phyloP scores from a whole-genome alignment of 2,329 filamentous ascomycete species.

The Pestalotiopsis sp. region DNA sequence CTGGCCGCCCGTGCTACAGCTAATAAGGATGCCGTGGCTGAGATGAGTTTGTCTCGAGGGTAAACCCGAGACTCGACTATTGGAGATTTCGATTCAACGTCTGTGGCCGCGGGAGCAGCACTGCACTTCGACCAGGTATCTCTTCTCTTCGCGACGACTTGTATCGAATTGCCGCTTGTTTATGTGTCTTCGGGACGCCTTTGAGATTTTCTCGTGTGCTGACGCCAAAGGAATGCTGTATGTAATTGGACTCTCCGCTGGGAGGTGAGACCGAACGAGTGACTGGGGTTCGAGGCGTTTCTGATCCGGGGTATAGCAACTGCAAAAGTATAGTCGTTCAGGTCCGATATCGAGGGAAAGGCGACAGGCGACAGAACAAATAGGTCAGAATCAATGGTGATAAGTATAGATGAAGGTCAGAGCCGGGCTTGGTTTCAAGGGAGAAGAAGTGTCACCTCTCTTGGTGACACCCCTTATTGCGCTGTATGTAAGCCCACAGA shows the following conservation, averaged over 20 bases:
- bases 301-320: neutral
- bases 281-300: neutral
- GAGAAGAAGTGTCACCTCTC: neutral
- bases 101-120: neutral
- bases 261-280: slow-evolving; percentile 1
- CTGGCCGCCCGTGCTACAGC: slow-evolving; percentile 23
- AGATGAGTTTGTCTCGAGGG: slow-evolving; percentile 21
- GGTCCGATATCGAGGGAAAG: neutral
- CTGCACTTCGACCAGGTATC: neutral
- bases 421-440: neutral
- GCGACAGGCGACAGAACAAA: neutral
- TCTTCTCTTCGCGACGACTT: neutral
- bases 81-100: slow-evolving; percentile 3
- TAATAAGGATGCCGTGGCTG: slow-evolving; percentile 25
- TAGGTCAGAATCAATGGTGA: neutral
- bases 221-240: neutral
- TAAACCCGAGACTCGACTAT: slow-evolving; percentile 20
- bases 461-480: slow-evolving; percentile 10
- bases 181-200: neutral
- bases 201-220: neutral
- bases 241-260: neutral
- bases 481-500: slow-evolving; percentile 2
- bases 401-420: neutral
- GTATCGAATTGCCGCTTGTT: neutral
- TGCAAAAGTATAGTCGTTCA: slow-evolving; percentile 1